Percentiles rank a stretch among this genome's conserved stretches.
phyloP scores from a whole-genome alignment of 2,329 filamentous ascomycete species.

The Teratosphaeria viscida region DNA sequence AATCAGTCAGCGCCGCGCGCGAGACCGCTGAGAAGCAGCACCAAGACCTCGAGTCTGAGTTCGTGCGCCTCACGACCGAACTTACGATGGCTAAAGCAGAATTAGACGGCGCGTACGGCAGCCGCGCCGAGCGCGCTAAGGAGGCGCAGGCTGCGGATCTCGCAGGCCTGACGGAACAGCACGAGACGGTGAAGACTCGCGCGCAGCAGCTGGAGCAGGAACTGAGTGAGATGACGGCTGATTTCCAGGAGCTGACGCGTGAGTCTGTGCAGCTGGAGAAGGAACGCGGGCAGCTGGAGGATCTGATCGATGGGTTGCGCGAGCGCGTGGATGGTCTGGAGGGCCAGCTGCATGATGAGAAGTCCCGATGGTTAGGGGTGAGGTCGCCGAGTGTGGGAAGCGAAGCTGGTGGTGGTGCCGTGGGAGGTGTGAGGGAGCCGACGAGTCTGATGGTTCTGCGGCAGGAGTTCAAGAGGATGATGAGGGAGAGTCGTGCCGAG shows the following conservation, averaged over 20 bases:
- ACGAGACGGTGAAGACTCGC: slow-evolving; percentile 4
- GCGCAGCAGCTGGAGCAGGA: slow-evolving; percentile 50
- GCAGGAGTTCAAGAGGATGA: slow-evolving; percentile 73
- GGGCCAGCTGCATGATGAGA: slow-evolving; percentile 55
- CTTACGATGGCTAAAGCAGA: slow-evolving; percentile 85
- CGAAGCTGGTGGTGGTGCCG: slow-evolving; percentile 10
- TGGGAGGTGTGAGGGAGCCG: slow-evolving; percentile 33
- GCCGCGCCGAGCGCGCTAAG: slow-evolving; percentile 57
- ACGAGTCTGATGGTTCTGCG: slow-evolving; percentile 60
- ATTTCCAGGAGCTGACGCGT: slow-evolving; percentile 61
- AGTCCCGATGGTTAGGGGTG: slow-evolving; percentile 54
- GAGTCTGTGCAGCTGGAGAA: slow-evolving; percentile 61
- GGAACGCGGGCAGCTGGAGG: slow-evolving; percentile 55
- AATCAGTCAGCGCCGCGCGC: slow-evolving; percentile 7
- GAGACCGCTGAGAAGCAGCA: slow-evolving; percentile 17
- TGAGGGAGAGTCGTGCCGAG: slow-evolving; percentile 60
- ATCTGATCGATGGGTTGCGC: slow-evolving; percentile 51
- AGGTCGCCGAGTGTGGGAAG: slow-evolving; percentile 34
- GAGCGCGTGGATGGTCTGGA: slow-evolving; percentile 56
- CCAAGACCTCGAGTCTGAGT: slow-evolving; percentile 46
- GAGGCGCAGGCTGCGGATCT: slow-evolving; percentile 53
- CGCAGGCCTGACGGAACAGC: slow-evolving; percentile 24
- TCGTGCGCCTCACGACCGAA: slow-evolving; percentile 60
- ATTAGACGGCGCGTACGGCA: slow-evolving; percentile 87
- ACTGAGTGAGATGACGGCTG: slow-evolving; percentile 55